A percentile compares a stretch with the other conserved stretches of the same genome.
These are phyloP conservation scores for Monosporascus cannonballus DNA, from an alignment of 2,329 filamentous ascomycete species.

Conservation along the genomic window DNA sequence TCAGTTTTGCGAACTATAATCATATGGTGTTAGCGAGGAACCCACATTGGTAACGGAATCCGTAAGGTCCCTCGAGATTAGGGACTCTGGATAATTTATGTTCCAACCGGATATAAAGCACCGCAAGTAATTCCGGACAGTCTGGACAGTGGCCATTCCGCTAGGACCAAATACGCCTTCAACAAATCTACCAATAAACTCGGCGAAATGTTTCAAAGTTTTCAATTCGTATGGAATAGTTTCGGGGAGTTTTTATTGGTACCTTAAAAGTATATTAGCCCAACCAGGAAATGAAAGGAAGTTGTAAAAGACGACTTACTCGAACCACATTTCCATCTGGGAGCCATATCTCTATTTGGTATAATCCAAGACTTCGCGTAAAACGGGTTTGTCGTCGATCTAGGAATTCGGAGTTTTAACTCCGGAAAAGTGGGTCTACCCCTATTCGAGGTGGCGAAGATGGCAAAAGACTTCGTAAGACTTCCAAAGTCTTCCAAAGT, in stretches of 20 bases:
- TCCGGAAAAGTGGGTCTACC: too few species aligned
- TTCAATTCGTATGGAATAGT: background rate
- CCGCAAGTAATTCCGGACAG: constrained; percentile 3
- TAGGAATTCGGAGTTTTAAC: too few species aligned
- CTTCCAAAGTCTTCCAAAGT: too few species aligned
- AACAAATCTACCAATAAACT: background rate
- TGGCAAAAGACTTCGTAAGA: too few species aligned
- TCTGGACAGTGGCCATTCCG: constrained; percentile 2
- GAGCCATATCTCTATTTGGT: background rate
- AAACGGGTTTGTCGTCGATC: constrained; percentile 1
- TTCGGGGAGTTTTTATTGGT: background rate
- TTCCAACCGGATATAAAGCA: constrained; percentile 3
- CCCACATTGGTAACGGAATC: constrained; percentile 5
- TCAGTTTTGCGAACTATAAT: background rate
- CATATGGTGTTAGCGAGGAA: background rate
- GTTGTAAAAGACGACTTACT: too few species aligned
- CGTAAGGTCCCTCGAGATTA: constrained; percentile 1
- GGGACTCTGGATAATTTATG: background rate
- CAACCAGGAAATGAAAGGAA: too few species aligned
- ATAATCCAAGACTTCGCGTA: background rate
- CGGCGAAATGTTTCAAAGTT: too few species aligned
- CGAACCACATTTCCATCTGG: too few species aligned
- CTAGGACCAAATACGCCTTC: background rate
- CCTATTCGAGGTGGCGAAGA: too few species aligned
- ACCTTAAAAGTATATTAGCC: background rate